Evolutionary conservation across 345 rosid species (phyloP).

Genomic region (Gossypium thurberi): DNA sequence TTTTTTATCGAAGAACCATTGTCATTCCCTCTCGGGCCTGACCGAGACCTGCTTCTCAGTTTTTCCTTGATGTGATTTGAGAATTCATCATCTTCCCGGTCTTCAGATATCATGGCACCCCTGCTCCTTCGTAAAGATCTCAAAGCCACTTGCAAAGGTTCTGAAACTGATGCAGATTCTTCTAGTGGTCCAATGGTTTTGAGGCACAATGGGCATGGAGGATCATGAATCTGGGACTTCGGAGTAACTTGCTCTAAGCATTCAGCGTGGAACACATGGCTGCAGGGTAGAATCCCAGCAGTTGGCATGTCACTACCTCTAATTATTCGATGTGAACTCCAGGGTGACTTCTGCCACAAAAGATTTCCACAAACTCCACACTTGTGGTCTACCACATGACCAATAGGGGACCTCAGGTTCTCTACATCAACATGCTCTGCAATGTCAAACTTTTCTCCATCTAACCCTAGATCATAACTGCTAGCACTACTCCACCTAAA

Average conservation of each 20-base stretch:
- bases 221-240: constrained; percentile 59
- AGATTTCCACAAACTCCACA: constrained; percentile 72
- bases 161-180: constrained; percentile 43
- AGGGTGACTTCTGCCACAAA: constrained; percentile 70
- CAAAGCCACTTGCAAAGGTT: constrained; percentile 60
- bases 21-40: constrained; percentile 14
- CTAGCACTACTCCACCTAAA: constrained; percentile 70
- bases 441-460: constrained; percentile 45
- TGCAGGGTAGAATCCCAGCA: constrained; percentile 73
- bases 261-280: constrained; percentile 84
- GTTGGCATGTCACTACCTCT: constrained; percentile 72
- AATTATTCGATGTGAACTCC: constrained; percentile 70
- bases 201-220: constrained; percentile 64
- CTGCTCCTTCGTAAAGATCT: constrained; percentile 55
- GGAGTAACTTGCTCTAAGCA: constrained; percentile 82
- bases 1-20: constrained; percentile 39
- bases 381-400: constrained; percentile 33
- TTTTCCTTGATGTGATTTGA: constrained; percentile 29
- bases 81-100: constrained; percentile 25
- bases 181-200: constrained; percentile 38
- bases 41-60: constrained; percentile 33
- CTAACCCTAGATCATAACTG: constrained; percentile 56
- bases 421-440: constrained; percentile 34
- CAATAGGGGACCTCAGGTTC: constrained; percentile 27
- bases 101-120: constrained; percentile 40